Evolutionary conservation across 768 basidiomycete species (phyloP), one percentile per base, ranked within the genome.

Genomic region (Boletellus ananiceps): DNA sequence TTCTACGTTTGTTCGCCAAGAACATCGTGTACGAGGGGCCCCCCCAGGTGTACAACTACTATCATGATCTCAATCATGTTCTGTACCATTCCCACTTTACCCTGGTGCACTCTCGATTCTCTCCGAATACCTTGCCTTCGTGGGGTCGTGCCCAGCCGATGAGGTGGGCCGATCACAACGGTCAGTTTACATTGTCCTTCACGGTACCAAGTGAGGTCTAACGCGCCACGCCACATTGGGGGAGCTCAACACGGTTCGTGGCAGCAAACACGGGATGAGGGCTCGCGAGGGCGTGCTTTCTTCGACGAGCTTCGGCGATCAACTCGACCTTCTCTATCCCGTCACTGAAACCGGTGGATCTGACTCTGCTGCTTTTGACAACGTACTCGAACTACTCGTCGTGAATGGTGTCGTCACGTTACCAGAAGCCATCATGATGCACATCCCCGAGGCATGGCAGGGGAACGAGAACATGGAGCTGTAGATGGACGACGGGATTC

Each of bases 251-350:
- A 98, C 96, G 38, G 90, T 98, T 42, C 87, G 94, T 40, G 96
- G 95, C 14, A 99, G 98, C 78, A 95, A 94, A 73, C 97, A 98
- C 69, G 98, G 95, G 95, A 97, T 97, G 95, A 83, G 88, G 52
- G 92, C 96, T 47, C 84, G 95, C 51, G 96, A 99, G 73, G 96
- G 96, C 56, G 92, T 93, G 37, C 74, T 99, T 51, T 84, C 87
- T 27, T 97, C 94, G 5, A 82, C 87, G 41, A 79, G 83, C 56
- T 98, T 99, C 62, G 93, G 88, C 47, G 92, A 94, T 57, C 92
- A 99, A 64, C 85, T 99, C 46, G 91, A 95, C 62, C 79, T 90
- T 52, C 83, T 99, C 40, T 97, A 96, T 71, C 96, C 96, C 47
- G 96, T 98, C 74, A 89, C 98, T 64, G 96, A 99, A 70, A 77